A percentile compares a stretch with the other conserved stretches of the same genome.
phyloP scores from a whole-genome alignment of 2,329 filamentous ascomycete species.

The Herpotrichia juniperi region DNA sequence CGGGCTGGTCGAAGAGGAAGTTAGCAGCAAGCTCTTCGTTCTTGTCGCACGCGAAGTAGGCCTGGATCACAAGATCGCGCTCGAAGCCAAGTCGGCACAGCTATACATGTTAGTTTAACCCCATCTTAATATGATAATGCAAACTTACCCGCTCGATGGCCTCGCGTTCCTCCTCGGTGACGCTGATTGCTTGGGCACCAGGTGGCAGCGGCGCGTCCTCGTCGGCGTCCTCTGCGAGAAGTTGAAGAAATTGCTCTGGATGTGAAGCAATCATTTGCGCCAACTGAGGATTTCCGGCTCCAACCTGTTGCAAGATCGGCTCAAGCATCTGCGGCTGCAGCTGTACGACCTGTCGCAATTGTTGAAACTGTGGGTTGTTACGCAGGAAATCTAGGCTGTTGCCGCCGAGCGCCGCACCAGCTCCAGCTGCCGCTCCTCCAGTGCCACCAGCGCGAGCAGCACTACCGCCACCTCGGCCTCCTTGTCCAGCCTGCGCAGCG shows the following conservation, averaged over 20 bases:
- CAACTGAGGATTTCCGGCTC: slow-evolving; percentile 91
- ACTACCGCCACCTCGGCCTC: slow-evolving; percentile 47
- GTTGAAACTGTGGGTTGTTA: slow-evolving; percentile 96
- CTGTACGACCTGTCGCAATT: slow-evolving; percentile 94
- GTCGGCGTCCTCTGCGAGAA: slow-evolving; percentile 86
- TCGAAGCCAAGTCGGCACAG: slow-evolving; percentile 93
- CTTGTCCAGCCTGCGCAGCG: slow-evolving; percentile 74
- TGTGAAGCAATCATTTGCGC: slow-evolving; percentile 91
- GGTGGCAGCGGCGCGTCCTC: slow-evolving; percentile 85
- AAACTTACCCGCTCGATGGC: slow-evolving; percentile 87
- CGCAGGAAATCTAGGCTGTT: slow-evolving; percentile 92
- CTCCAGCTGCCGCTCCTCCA: slow-evolving; percentile 56
- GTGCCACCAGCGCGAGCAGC: slow-evolving; percentile 53
- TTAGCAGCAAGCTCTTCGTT: slow-evolving; percentile 98
- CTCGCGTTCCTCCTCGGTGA: slow-evolving; percentile 95
- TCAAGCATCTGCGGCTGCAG: slow-evolving; percentile 98
- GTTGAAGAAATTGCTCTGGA: slow-evolving; percentile 88
- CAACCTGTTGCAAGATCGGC: slow-evolving; percentile 95
- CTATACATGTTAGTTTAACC: slow-evolving; percentile 52
- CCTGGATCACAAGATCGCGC: slow-evolving; percentile 91
- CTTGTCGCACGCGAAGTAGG: slow-evolving; percentile 99
- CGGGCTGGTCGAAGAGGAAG: slow-evolving; percentile 96
- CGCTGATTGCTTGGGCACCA: slow-evolving; percentile 85
- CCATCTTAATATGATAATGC: slow-evolving; percentile 1
- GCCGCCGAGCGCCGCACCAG: slow-evolving; percentile 58